Evolutionary conservation across 2,329 filamentous ascomycete species (phyloP), one percentile per base, ranked within the genome.

Genomic region (Arthroderma uncinatum): DNA sequence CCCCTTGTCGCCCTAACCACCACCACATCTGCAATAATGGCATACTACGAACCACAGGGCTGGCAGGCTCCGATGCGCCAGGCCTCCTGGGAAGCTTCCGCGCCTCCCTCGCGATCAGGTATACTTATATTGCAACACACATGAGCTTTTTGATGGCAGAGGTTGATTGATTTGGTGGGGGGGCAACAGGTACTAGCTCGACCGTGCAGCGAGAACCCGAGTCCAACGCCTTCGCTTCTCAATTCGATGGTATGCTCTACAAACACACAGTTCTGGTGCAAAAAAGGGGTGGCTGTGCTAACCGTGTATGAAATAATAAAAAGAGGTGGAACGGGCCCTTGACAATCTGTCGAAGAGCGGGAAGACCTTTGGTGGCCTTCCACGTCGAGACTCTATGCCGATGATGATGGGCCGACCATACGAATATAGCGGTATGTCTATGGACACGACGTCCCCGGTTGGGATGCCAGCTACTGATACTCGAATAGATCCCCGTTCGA

Each of bases 341-440:
- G 93, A 97, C 69, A 97, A 97, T 73, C 82, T 98, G 60, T 82
- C 92, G 68, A 97, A 97, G 81, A 95, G 91, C 72, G 91, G 91
- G 68, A 97, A 97, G 79, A 85, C 91, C 76, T 93, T 92, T 74
- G 83, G 80, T 68, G 75, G 76, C 68, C 78, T 78, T 67, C 81
- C 71, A 59, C 89, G 93, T 73, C 87, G 91, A 80, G 89, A 95
- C 76, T 95, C 83, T 59, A 79, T 85, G 80, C 81, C 82, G 64
- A 76, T 82, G 71, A 77, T 82, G 74, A 79, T 80, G 71, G 78
- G 75, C 63, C 77, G 78, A 67, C 79, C 74, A 55, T 82, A 78
- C 68, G 81, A 83, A 65, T 82, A 78, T 68, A 82, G 82, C 84
- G 50, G 79, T 70, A 78, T 69, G 66, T 66, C 60, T 63, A 64